Evolutionary conservation across 345 rosid species (phyloP).

Genomic region (Boechera divaricarpa): DNA sequence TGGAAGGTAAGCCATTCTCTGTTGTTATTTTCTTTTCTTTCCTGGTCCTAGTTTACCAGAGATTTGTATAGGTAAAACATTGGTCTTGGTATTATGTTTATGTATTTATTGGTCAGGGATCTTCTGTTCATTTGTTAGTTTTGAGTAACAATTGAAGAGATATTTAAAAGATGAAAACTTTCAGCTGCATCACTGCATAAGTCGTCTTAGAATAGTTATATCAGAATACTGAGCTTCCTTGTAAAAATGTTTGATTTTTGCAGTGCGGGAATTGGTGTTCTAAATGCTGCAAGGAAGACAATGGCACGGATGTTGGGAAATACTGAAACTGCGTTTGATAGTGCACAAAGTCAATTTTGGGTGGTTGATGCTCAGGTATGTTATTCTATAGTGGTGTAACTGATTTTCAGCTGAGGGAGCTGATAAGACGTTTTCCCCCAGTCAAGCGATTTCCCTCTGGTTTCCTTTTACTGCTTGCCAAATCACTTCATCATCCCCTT

Average conservation of each 20-base stretch:
- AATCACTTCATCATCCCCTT: constrained; percentile 1
- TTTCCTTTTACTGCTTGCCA: background rate
- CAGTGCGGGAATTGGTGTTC: constrained; percentile 99
- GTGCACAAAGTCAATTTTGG: constrained; percentile 97
- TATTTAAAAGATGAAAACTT: background rate
- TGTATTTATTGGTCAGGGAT: constrained; percentile 1
- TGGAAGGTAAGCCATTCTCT: constrained; percentile 66
- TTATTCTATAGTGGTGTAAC: constrained; percentile 9
- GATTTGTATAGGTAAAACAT: background rate
- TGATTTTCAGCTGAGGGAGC: constrained; percentile 25
- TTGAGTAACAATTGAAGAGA: constrained; percentile 3
- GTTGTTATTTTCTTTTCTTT: constrained; percentile 1
- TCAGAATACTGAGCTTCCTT: constrained; percentile 26
- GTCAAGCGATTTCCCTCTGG: constrained; percentile 18
- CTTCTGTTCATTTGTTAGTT: background rate
- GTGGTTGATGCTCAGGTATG: constrained; percentile 92
- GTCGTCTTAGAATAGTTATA: background rate
- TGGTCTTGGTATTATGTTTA: constrained; percentile 11
- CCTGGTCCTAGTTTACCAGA: background rate
- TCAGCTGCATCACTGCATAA: constrained; percentile 20
- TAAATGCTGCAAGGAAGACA: constrained; percentile 95
- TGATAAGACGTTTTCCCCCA: background rate
- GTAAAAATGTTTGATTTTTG: constrained; percentile 40
- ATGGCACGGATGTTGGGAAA: constrained; percentile 99
- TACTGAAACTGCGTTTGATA: constrained; percentile 79